phyloP scores from a whole-genome alignment of 1,139 yeast genomes.

The Diutina neorugosa region DNA sequence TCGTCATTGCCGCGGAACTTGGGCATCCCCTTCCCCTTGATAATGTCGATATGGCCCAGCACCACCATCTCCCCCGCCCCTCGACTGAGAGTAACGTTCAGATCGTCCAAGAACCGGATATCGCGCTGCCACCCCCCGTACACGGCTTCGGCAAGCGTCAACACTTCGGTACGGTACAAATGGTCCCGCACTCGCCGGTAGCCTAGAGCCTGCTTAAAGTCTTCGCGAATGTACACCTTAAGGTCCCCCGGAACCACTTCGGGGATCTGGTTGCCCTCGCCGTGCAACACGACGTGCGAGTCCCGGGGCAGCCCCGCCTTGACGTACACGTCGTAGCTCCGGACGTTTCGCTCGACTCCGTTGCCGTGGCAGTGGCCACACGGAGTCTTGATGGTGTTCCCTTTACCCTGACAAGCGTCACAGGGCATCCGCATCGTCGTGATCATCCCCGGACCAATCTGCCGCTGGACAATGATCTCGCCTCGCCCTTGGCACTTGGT shows the following conservation, averaged over 20 bases:
- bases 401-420: slow-evolving; percentile 71
- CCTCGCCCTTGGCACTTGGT: slow-evolving; percentile 67
- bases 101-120: slow-evolving; percentile 55
- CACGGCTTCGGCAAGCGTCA: slow-evolving; percentile 61
- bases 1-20: slow-evolving; percentile 18
- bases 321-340: slow-evolving; percentile 51
- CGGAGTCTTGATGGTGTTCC: slow-evolving; percentile 47
- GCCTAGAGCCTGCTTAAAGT: slow-evolving; percentile 51
- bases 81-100: slow-evolving; percentile 28
- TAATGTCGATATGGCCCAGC: slow-evolving; percentile 55
- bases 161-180: slow-evolving; percentile 70
- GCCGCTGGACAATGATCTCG: slow-evolving; percentile 49
- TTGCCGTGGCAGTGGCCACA: slow-evolving; percentile 65
- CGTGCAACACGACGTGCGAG: slow-evolving; percentile 45
- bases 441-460: slow-evolving; percentile 74
- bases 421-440: slow-evolving; percentile 76
- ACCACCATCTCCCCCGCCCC: slow-evolving; percentile 36
- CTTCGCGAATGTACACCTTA: slow-evolving; percentile 45
- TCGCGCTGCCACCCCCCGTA: slow-evolving; percentile 70
- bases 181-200: slow-evolving; percentile 68
- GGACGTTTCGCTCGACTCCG: slow-evolving; percentile 44
- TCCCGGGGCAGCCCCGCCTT: slow-evolving; percentile 62
- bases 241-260: slow-evolving; percentile 78
- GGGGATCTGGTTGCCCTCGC: slow-evolving; percentile 80
- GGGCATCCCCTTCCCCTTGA: slow-evolving; percentile 85